Base-by-base conservation (phyloP, 1,284 basidiomycete genomes). In the Ustilago xerochloae region DNA sequence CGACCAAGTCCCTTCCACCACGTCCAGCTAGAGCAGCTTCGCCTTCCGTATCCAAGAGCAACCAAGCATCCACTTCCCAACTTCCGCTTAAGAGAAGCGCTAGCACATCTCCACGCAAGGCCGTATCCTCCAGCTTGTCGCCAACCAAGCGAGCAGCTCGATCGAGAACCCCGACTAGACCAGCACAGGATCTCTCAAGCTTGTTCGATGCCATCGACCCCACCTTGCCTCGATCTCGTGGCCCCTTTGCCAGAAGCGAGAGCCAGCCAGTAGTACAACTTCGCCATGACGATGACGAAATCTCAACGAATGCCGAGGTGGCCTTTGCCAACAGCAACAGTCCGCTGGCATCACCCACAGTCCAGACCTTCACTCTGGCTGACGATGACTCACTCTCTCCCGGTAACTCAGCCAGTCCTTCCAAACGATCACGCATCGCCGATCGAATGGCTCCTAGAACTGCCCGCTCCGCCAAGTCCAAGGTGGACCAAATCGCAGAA, bases 191-290 rank as follows among this genome's bases (percentile, higher is more conserved):
- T 18, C 64, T 73, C 35, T 35, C 55, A 28, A 61, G 61, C 36
- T 61, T 73, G 18, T 73, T 73, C 43, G 70, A 73, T 36, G 56
- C 59, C 41, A 73, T 73, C 52, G 52, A 63, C 32, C 52, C 63
- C 10, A 59, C 60, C 8, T 20, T 66, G 32, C 56, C 56, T 24
- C 60, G 43, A 9, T 15, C 61, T 26, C 64, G 61, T 32, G 46
- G 49, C 36, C 61, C 70, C 6, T 73, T 73, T 28, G 49, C 45
- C 6, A 48, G 70, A n/a, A 73, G 70, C 49, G 70, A 67, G 39
- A 73, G 70, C 33, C 57, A 60, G 29, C 70, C 70, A 2, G 57
- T 8, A 15, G 57, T 56, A 9, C 48, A 33, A 15, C 53, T 67
- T 4, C 54, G 58, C 22, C 58, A 38, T 10, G 30, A 53, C 28